A percentile compares a stretch with the other conserved stretches of the same genome.
Evolutionary conservation across 2,329 filamentous ascomycete species (phyloP).

Genomic region (Trematosphaeria pertusa): DNA sequence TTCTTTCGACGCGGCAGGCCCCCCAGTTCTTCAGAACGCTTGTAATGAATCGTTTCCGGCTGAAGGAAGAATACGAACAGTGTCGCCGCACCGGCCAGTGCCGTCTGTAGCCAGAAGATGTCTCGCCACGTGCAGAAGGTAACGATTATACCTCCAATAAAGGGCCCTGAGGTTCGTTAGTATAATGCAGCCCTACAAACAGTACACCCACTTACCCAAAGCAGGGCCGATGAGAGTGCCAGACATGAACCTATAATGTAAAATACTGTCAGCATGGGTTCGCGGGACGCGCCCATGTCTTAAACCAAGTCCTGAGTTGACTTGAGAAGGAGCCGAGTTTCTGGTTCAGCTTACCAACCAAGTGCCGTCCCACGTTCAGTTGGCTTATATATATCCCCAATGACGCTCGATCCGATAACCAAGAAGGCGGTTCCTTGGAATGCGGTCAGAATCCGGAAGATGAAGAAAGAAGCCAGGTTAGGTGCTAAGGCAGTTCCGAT

Average conservation of each 20-base stretch:
- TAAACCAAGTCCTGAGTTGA: not conserved
- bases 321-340: not conserved
- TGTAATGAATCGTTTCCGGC: constrained; percentile 75
- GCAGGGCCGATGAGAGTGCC: constrained; percentile 74
- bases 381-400: constrained; percentile 65
- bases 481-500: constrained; percentile 75
- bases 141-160: constrained; percentile 78
- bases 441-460: constrained; percentile 76
- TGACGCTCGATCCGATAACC: constrained; percentile 72
- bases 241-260: constrained; percentile 65
- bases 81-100: constrained; percentile 66
- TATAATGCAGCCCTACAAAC: not conserved
- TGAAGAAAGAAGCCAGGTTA: constrained; percentile 73
- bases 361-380: constrained; percentile 75
- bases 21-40: constrained; percentile 66
- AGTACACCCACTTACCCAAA: constrained; percentile 23
- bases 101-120: constrained; percentile 80
- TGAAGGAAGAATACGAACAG: constrained; percentile 70
- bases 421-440: constrained; percentile 79
- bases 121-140: constrained; percentile 75
- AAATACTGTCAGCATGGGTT: not conserved
- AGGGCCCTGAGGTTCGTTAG: constrained; percentile 64
- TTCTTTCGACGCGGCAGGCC: constrained; percentile 61
- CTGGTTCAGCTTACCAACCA: constrained; percentile 56
- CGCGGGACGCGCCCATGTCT: not conserved